Conservation (phyloP, 768 basidiomycete species). For the Gymnopilus dilepis region DNA sequence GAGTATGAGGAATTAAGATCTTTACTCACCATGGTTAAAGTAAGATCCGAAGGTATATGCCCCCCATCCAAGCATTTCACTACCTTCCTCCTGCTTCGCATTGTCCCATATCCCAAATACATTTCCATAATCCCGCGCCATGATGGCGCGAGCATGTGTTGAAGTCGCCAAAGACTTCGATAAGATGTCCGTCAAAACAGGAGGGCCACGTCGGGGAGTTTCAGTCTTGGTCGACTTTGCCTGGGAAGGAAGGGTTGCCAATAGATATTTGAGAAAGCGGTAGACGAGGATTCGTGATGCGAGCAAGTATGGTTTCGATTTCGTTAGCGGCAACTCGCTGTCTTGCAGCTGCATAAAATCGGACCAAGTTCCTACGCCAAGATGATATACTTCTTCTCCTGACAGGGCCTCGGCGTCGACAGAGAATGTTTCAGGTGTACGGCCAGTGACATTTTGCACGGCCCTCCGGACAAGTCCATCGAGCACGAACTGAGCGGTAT, state of each 20-base stretch:
- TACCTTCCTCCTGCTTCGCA: slow-evolving; percentile 48
- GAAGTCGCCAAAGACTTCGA: slow-evolving; percentile 43
- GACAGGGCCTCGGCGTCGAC: slow-evolving; percentile 13
- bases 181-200: slow-evolving; percentile 20
- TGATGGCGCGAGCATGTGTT: slow-evolving; percentile 53
- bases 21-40: slow-evolving; percentile 66
- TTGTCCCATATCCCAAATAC: slow-evolving; percentile 74
- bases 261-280: slow-evolving; percentile 50
- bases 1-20: neutral
- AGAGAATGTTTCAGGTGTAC: too few species aligned
- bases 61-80: slow-evolving; percentile 71
- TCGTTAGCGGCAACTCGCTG: slow-evolving; percentile 56
- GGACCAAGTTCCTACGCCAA: slow-evolving; percentile 44
- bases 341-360: slow-evolving; percentile 60
- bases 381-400: slow-evolving; percentile 13
- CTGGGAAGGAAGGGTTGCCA: slow-evolving; percentile 1
- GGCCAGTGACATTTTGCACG: too few species aligned
- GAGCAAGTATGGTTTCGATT: slow-evolving; percentile 54
- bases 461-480: slow-evolving; percentile 54
- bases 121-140: slow-evolving; percentile 68
- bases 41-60: slow-evolving; percentile 65
- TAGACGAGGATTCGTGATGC: slow-evolving; percentile 59
- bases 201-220: neutral
- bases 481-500: slow-evolving; percentile 61
- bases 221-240: neutral